Percentiles rank a stretch among this genome's conserved stretches.
phyloP scores from a whole-genome alignment of 257 asterid genomes.

The Ophiorrhiza pumila region DNA sequence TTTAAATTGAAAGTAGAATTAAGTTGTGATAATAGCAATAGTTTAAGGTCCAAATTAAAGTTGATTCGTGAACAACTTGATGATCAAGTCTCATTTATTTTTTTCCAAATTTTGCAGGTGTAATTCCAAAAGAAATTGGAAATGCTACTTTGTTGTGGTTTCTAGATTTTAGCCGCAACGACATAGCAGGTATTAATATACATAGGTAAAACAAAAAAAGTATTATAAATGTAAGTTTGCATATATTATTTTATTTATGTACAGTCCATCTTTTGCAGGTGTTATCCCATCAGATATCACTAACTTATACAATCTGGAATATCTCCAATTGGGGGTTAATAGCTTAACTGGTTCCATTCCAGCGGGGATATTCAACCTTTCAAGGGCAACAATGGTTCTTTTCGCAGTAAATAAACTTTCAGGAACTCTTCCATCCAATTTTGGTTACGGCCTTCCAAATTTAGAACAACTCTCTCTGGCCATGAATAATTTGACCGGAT shows the following conservation, averaged over 20 bases:
- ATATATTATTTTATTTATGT: no score
- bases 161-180: no score
- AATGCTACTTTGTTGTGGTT: neutral
- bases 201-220: no score
- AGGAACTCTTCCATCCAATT: conserved; percentile 18
- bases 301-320: conserved; percentile 12
- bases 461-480: conserved; percentile 5
- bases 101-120: neutral
- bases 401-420: conserved; percentile 10
- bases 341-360: conserved; percentile 26
- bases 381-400: neutral
- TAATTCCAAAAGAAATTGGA: neutral
- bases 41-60: no score
- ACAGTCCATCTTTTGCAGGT: conserved; percentile 14
- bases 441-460: conserved; percentile 21
- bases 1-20: no score
- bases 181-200: no score
- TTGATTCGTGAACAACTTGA: no score
- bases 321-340: neutral
- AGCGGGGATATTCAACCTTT: conserved; percentile 16
- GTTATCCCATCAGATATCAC: conserved; percentile 22
- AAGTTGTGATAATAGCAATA: no score
- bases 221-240: no score
- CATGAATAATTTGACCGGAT: conserved; percentile 12
- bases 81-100: no score